Conservation (phyloP, 2,329 filamentous ascomycete species). For the Fusarium oligoseptatum region DNA sequence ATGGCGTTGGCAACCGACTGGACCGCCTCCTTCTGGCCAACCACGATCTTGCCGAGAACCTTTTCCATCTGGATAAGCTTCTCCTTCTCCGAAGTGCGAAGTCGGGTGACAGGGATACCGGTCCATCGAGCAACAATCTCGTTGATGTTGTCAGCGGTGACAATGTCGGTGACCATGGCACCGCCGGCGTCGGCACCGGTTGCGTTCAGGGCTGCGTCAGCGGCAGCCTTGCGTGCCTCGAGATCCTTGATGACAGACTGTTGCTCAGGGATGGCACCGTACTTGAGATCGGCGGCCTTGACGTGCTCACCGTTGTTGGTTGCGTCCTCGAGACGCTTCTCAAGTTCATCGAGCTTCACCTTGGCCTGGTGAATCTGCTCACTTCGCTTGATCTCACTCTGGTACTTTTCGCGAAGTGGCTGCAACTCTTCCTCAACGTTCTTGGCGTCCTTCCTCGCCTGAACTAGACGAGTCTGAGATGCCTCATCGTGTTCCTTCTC, state of each 20-base stretch:
- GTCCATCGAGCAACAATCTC: slow-evolving; percentile 98
- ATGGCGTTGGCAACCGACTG: slow-evolving; percentile 95
- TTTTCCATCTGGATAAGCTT: slow-evolving; percentile 98
- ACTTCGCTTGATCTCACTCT: slow-evolving; percentile 90
- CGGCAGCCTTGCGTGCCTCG: slow-evolving; percentile 82
- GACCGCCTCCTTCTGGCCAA: slow-evolving; percentile 95
- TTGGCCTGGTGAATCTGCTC: slow-evolving; percentile 95
- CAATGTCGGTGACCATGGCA: slow-evolving; percentile 89
- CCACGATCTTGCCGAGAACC: slow-evolving; percentile 83
- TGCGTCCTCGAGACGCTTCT: slow-evolving; percentile 94
- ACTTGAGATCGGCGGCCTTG: slow-evolving; percentile 93
- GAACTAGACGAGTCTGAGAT: slow-evolving; percentile 83
- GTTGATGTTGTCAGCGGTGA: slow-evolving; percentile 98
- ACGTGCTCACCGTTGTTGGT: slow-evolving; percentile 86
- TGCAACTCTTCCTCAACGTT: slow-evolving; percentile 95
- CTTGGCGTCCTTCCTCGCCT: slow-evolving; percentile 89
- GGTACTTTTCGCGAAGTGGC: slow-evolving; percentile 94
- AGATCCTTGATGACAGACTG: slow-evolving; percentile 83
- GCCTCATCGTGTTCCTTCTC: slow-evolving; percentile 95
- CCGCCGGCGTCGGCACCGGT: slow-evolving; percentile 70
- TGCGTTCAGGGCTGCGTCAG: slow-evolving; percentile 77
- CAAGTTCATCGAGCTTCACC: slow-evolving; percentile 91
- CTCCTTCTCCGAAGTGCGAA: slow-evolving; percentile 96
- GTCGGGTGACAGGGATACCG: slow-evolving; percentile 94
- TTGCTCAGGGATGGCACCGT: slow-evolving; percentile 97